Conservation (phyloP, 2,329 filamentous ascomycete genomes). For the Aspergillus ochraceus region DNA sequence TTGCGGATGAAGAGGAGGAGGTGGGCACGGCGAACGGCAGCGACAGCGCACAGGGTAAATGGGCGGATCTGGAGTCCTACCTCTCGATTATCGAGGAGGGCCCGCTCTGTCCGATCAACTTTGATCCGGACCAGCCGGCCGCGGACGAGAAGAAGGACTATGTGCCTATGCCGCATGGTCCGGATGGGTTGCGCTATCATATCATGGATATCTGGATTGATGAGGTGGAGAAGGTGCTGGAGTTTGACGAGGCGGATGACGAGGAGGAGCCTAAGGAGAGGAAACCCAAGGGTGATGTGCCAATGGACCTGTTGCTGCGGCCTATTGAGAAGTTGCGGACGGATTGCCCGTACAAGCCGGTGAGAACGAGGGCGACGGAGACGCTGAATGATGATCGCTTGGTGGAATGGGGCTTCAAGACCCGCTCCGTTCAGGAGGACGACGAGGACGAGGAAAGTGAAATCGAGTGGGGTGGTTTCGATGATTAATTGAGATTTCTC, state of each 20-base stretch:
- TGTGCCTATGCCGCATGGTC: slow-evolving; percentile 57
- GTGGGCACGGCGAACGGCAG: slow-evolving; percentile 17
- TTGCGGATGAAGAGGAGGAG: slow-evolving; percentile 20
- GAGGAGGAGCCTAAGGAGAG: slow-evolving; percentile 25
- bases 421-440: slow-evolving; percentile 39
- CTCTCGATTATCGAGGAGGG: slow-evolving; percentile 42
- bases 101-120: slow-evolving; percentile 41
- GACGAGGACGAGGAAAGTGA: slow-evolving; percentile 48
- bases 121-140: slow-evolving; percentile 32
- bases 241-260: slow-evolving; percentile 42
- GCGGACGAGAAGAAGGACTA: slow-evolving; percentile 28
- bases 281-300: slow-evolving; percentile 38
- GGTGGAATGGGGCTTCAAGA: slow-evolving; percentile 56
- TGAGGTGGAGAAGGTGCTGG: slow-evolving; percentile 73
- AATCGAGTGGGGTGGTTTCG: slow-evolving; percentile 69
- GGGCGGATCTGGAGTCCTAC: slow-evolving; percentile 38
- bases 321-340: slow-evolving; percentile 47
- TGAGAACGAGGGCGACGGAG: slow-evolving; percentile 69
- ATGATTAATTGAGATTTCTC: slow-evolving; percentile 41
- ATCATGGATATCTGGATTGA: slow-evolving; percentile 89
- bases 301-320: slow-evolving; percentile 43
- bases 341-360: slow-evolving; percentile 66
- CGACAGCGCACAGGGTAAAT: slow-evolving; percentile 23
- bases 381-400: slow-evolving; percentile 73
- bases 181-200: slow-evolving; percentile 83